A percentile compares a stretch with the other conserved stretches of the same genome.
These are phyloP conservation scores for Quambalaria eucalypti DNA, from an alignment of 1,284 basidiomycete genomes.

Conservation along the genomic window DNA sequence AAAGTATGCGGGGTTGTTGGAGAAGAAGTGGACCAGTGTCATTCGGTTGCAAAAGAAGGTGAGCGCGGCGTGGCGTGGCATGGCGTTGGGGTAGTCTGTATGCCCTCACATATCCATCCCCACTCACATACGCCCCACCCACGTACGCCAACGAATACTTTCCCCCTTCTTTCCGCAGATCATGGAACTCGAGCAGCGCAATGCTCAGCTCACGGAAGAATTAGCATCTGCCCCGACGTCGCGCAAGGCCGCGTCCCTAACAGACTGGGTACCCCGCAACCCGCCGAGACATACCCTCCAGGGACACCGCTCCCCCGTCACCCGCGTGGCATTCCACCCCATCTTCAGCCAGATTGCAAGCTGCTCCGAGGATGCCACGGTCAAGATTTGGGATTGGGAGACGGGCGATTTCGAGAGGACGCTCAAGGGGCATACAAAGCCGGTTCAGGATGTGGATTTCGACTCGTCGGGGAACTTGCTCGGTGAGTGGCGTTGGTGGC, in stretches of 20 bases:
- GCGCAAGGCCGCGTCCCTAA: slow-evolving; percentile 58
- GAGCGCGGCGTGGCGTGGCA: slow-evolving; percentile 20
- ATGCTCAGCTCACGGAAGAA: slow-evolving; percentile 68
- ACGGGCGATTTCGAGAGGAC: slow-evolving; percentile 84
- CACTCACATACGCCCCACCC: no score
- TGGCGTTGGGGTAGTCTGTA: no score
- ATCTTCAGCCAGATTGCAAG: slow-evolving; percentile 71
- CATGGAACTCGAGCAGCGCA: slow-evolving; percentile 66
- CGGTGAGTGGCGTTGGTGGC: slow-evolving; percentile 58
- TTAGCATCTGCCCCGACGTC: slow-evolving; percentile 55
- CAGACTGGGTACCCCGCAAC: slow-evolving; percentile 73
- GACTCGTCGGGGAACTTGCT: slow-evolving; percentile 72
- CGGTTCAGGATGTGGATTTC: slow-evolving; percentile 77
- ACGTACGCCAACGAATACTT: no score
- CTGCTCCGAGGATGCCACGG: slow-evolving; percentile 74
- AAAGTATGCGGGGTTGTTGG: slow-evolving; percentile 70
- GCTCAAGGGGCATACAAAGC: slow-evolving; percentile 81
- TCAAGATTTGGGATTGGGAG: slow-evolving; percentile 95
- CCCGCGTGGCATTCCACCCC: slow-evolving; percentile 75
- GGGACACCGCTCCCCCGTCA: slow-evolving; percentile 69
- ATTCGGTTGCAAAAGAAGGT: slow-evolving; percentile 89
- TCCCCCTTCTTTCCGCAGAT: slow-evolving; percentile 16
- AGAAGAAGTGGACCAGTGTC: slow-evolving; percentile 92
- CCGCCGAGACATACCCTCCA: slow-evolving; percentile 69
- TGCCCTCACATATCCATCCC: no score